These are phyloP conservation scores for Harringtonia aguacate DNA, from an alignment of 2,329 filamentous ascomycete species.

Conservation along the genomic window DNA sequence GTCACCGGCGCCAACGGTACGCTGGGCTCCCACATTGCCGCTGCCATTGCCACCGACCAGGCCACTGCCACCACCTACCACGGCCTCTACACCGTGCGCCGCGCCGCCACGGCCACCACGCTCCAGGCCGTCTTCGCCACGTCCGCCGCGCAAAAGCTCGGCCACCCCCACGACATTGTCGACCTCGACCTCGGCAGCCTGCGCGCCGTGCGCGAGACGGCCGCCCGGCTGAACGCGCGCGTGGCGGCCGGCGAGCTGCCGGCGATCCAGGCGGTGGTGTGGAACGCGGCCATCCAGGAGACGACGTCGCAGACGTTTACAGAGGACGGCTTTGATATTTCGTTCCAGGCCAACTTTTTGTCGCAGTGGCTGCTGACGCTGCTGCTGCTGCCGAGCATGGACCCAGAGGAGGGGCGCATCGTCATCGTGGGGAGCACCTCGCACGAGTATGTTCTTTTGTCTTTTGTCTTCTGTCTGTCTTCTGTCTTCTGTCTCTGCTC, in stretches of 20 bases:
- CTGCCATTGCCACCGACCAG: not conserved
- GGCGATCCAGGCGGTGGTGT: conserved; percentile 17
- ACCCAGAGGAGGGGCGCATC: conserved; percentile 19
- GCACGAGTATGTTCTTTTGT: conserved; percentile 18
- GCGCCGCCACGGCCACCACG: conserved; percentile 2
- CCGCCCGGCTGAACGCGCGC: conserved; percentile 9
- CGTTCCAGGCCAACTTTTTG: conserved; percentile 21
- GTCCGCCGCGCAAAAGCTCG: not conserved
- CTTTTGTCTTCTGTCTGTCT: not conserved
- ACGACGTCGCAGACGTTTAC: conserved; percentile 16
- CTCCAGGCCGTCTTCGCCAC: conserved; percentile 5
- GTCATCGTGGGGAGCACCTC: conserved; percentile 20
- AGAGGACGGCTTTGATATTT: conserved; percentile 21
- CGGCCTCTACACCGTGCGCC: conserved; percentile 10
- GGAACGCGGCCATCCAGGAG: conserved; percentile 17
- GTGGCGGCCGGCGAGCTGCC: conserved; percentile 14
- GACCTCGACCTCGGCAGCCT: conserved; percentile 10
- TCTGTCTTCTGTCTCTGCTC: conserved; percentile 2
- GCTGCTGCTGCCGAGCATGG: conserved; percentile 21
- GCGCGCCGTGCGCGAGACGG: conserved; percentile 9
- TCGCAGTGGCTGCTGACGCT: conserved; percentile 21
- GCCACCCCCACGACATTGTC: conserved; percentile 10
- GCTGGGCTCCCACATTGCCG: conserved; percentile 8
- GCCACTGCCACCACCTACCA: conserved; percentile 3
- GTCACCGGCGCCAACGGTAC: conserved; percentile 11